Conservation (phyloP, 2,329 filamentous ascomycete species). For the Knufia petricola region DNA sequence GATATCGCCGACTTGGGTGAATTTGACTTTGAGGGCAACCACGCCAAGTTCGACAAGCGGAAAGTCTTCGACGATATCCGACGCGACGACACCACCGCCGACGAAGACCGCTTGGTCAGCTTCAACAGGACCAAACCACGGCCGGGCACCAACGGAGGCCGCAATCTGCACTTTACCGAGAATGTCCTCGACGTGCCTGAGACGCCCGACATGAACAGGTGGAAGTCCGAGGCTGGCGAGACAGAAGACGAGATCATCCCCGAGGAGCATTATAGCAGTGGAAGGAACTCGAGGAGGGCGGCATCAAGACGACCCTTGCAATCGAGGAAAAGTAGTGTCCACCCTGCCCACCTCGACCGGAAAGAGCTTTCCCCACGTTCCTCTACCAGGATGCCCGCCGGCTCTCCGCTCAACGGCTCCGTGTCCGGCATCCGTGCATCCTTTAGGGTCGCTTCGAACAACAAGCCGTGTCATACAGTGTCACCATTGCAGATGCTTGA, state of each 20-base stretch:
- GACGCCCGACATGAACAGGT: conserved; percentile 32
- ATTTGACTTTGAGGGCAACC: conserved; percentile 81
- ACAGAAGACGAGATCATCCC: conserved; percentile 30
- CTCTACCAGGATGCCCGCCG: conserved; percentile 25
- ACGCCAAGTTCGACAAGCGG: conserved; percentile 92
- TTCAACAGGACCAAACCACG: conserved; percentile 59
- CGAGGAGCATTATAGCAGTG: conserved; percentile 37
- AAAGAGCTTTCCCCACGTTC: conserved; percentile 20
- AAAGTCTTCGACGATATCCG: conserved; percentile 86
- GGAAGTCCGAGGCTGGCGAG: conserved; percentile 69
- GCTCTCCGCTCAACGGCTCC: conserved; percentile 33
- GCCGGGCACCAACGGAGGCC: conserved; percentile 66
- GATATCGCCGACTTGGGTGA: conserved; percentile 89
- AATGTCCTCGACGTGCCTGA: conserved; percentile 67
- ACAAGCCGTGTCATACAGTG: conserved; percentile 48
- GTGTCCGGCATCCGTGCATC: conserved; percentile 23
- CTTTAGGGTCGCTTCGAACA: conserved; percentile 46
- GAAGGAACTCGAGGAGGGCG: conserved; percentile 36
- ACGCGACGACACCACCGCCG: conserved; percentile 78
- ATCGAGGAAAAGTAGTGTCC: conserved; percentile 36
- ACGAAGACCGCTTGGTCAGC: conserved; percentile 78
- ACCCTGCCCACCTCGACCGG: conserved; percentile 29
- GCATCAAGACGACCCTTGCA: conserved; percentile 30
- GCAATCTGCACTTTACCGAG: conserved; percentile 84
- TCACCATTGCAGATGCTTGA: conserved; percentile 78